Evolutionary conservation across 2,329 filamentous ascomycete species (phyloP).

Genomic region (Plectosphaerella sp.): DNA sequence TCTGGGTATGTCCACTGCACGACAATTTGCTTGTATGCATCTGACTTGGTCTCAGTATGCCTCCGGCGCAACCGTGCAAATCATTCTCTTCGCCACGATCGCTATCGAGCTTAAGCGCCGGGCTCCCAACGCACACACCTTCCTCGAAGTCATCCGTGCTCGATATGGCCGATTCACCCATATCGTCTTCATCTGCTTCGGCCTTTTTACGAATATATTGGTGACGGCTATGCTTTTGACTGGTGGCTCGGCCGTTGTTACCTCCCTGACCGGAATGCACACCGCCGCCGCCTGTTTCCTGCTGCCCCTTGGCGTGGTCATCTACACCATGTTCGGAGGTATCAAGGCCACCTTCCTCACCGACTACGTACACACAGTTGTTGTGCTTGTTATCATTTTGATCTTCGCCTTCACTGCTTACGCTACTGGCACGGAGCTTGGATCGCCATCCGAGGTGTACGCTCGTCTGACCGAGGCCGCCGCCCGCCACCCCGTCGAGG

Average conservation of each 20-base stretch:
- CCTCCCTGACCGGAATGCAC: constrained; percentile 29
- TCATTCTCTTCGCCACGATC: constrained; percentile 80
- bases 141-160: constrained; percentile 70
- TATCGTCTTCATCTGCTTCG: constrained; percentile 70
- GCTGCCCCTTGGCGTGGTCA: constrained; percentile 36
- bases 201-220: constrained; percentile 17
- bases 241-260: constrained; percentile 69
- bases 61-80: constrained; percentile 73
- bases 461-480: constrained; percentile 65
- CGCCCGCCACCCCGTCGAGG: constrained; percentile 62
- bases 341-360: constrained; percentile 78
- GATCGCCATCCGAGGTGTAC: constrained; percentile 67
- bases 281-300: constrained; percentile 75
- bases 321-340: constrained; percentile 44
- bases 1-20: constrained; percentile 23
- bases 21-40: no score
- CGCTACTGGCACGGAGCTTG: constrained; percentile 61
- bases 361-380: constrained; percentile 73
- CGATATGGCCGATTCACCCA: constrained; percentile 66
- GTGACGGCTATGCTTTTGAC: constrained; percentile 72
- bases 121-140: constrained; percentile 73
- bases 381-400: constrained; percentile 72
- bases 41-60: constrained; percentile 48
- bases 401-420: constrained; percentile 74
- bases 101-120: constrained; percentile 78